phyloP scores from a whole-genome alignment of 2,329 filamentous ascomycete genomes.

The Penicillium thymicola region DNA sequence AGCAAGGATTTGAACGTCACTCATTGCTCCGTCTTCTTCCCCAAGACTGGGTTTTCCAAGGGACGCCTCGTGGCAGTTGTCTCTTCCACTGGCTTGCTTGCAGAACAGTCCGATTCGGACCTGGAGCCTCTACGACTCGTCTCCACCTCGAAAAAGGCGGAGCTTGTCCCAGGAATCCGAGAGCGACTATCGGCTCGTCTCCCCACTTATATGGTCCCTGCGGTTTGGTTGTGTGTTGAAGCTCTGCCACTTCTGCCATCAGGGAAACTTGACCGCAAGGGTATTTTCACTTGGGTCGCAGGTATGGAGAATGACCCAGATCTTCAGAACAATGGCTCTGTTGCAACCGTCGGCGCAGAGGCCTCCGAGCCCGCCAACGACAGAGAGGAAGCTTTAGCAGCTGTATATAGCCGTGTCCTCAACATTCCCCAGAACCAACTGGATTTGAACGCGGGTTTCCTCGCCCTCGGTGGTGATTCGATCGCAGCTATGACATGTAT shows the following conservation, averaged over 20 bases:
- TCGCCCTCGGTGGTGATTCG: conserved; percentile 49
- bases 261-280: conserved; percentile 47
- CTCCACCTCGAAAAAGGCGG: conserved; percentile 17
- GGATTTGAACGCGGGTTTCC: conserved; percentile 39
- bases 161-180: conserved; percentile 26
- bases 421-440: conserved; percentile 36
- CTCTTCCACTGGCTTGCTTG: conserved; percentile 25
- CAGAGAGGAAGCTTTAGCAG: conserved; percentile 31
- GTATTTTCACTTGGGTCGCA: conserved; percentile 34
- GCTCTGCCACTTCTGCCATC: conserved; percentile 45
- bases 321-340: conserved; percentile 4
- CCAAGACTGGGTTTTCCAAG: conserved; percentile 35
- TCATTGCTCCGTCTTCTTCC: conserved; percentile 37
- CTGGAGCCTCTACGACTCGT: conserved; percentile 27
- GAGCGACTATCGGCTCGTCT: conserved; percentile 32
- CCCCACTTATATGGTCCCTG: conserved; percentile 50
- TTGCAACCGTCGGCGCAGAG: background rate
- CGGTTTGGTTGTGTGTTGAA: conserved; percentile 46
- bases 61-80: conserved; percentile 33
- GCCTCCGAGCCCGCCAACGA: conserved; percentile 20
- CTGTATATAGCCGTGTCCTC: conserved; percentile 40
- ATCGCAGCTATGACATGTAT: conserved; percentile 52
- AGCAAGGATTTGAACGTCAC: conserved; percentile 29
- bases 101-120: conserved; percentile 17
- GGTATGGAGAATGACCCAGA: conserved; percentile 30